phyloP scores from a whole-genome alignment of 108 stramenopile species.

The Nitzschia palea region DNA sequence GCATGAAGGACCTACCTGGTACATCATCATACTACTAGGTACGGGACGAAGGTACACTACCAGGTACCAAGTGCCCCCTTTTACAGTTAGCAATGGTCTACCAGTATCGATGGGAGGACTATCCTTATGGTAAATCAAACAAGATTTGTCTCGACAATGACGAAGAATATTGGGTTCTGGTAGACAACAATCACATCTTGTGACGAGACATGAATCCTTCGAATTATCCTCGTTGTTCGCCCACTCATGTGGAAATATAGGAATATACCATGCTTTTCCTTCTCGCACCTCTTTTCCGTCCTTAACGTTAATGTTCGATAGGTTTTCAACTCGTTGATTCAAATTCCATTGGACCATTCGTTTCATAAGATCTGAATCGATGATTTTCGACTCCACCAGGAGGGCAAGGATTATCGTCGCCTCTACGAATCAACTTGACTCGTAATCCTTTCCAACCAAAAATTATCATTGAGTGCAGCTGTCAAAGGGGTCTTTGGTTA shows the following conservation, averaged over 20 bases:
- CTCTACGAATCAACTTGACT: constrained; percentile 62
- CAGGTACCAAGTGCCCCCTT: too few species aligned
- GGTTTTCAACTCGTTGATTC: background rate
- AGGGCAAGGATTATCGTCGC: constrained; percentile 30
- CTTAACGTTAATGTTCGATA: too few species aligned
- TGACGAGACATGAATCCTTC: constrained; percentile 43
- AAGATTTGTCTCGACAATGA: constrained; percentile 81
- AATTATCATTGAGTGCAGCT: constrained; percentile 56
- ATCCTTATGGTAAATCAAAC: constrained; percentile 62
- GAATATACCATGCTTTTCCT: constrained; percentile 10
- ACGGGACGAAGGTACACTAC: too few species aligned
- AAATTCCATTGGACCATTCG: constrained; percentile 11
- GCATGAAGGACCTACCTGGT: too few species aligned
- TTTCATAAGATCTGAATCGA: constrained; percentile 31
- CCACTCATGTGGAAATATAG: constrained; percentile 63
- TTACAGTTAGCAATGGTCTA: too few species aligned
- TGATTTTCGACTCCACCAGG: constrained; percentile 59
- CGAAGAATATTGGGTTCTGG: constrained; percentile 61
- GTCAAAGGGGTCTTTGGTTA: constrained; percentile 75
- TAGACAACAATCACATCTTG: constrained; percentile 54
- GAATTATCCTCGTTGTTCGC: constrained; percentile 74
- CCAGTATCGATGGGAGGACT: constrained; percentile 54
- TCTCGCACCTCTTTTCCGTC: background rate
- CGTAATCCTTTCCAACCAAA: constrained; percentile 54
- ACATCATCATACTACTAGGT: too few species aligned